Evolutionary conservation across 306 rosid species (phyloP), one percentile per base, ranked within the genome.

Genomic region (Calophaca sinica): DNA sequence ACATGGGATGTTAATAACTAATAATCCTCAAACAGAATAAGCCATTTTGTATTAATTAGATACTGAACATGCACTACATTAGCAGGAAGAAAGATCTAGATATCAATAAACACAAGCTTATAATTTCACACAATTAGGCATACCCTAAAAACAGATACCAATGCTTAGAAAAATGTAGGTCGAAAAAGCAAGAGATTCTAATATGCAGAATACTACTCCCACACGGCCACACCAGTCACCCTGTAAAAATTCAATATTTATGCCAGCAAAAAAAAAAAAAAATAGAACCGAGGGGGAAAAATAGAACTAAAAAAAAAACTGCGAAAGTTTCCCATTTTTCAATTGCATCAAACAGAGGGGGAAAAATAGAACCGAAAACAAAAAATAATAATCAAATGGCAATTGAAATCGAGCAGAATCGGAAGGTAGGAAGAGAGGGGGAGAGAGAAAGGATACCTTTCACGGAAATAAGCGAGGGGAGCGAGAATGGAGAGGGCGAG

Each of bases 401-500:
- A 20, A 20, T 20, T 20, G 26, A 20, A 14, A 41, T 33, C 36
- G 10, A 59, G 4, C 15, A 7, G 5, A 46, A 66, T 29, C 2
- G 15, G 20, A 62, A 62, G 36, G 36, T 33, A 33, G 36, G 36
- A 33, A 33, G 36, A 33, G 36, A 33, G 36, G 10, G 6, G 60
- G 14, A 57, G 38, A 58, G 63, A 26, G 14, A 4, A 39, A 28
- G 59, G 3, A 48, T 76, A 93, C 97, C 75, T 88, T 87, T 93
- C 98, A 46, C 93, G 89, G 82, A 88, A 65, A 53, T 77, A 91
- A 79, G 97, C 97, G 73, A 88, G 28, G 26, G 97, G 96, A 26
- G 96, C 94, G 62, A 92, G 97, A 72, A 92, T 89, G 62, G 84
- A 69, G 55, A 92, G 93, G 41, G 96, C 96, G 49, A 92, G 80